A percentile compares a stretch with the other conserved stretches of the same genome.
phyloP scores from a whole-genome alignment of 352 stramenopile species.

The Phytophthora ramorum region DNA sequence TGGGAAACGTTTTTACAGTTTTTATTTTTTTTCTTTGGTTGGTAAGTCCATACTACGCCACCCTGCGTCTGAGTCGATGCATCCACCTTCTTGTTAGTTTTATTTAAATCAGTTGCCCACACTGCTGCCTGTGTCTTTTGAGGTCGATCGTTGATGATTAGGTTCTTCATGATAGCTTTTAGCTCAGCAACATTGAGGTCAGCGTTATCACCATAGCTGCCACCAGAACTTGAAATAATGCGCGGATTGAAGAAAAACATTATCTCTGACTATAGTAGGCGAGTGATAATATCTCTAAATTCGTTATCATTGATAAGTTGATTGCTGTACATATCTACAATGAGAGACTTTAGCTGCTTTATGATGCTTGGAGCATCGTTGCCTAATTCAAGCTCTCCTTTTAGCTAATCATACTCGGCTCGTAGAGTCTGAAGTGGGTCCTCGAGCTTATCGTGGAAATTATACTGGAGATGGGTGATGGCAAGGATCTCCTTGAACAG shows the following conservation, averaged over 20 bases:
- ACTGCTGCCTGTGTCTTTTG: constrained; percentile 18
- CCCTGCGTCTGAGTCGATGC: constrained; percentile 3
- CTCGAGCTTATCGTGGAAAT: constrained; percentile 11
- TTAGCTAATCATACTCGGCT: constrained; percentile 28
- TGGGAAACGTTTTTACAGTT: constrained; percentile 8
- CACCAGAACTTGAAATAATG: constrained; percentile 13
- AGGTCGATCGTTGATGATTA: constrained; percentile 11
- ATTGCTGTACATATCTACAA: constrained; percentile 30
- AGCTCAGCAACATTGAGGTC: constrained; percentile 13
- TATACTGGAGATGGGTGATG: constrained; percentile 13
- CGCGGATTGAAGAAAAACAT: constrained; percentile 19
- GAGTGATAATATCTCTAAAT: constrained; percentile 26
- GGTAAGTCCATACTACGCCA: constrained; percentile 3
- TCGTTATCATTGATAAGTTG: constrained; percentile 24
- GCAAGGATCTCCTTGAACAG: constrained; percentile 15
- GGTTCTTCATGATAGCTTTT: constrained; percentile 22
- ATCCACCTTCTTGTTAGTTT: not conserved
- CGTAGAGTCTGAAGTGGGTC: constrained; percentile 5
- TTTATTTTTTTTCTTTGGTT: constrained; percentile 10
- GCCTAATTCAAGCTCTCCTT: constrained; percentile 16
- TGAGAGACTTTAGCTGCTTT: constrained; percentile 9
- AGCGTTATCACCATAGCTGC: constrained; percentile 16
- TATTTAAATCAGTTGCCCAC: constrained; percentile 16
- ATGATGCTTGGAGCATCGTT: constrained; percentile 20
- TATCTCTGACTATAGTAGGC: constrained; percentile 19